Evolutionary conservation across 352 stramenopile genomes (phyloP), one percentile per base, ranked within the genome.

Genomic region (Pythium sp.): DNA sequence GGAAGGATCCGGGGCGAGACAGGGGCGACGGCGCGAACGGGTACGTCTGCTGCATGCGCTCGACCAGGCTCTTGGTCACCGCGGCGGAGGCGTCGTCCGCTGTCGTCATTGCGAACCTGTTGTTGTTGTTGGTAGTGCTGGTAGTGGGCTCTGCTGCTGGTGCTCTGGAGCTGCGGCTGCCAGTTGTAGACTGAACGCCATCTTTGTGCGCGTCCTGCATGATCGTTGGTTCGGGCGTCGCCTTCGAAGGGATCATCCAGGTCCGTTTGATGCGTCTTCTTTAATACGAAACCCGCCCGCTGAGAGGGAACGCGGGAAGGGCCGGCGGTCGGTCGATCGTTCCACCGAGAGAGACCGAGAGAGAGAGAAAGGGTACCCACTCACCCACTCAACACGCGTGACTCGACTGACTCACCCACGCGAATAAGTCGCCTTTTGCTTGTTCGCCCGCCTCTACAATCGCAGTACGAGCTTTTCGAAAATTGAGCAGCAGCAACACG

Each of bases 21-120:
- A 24, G 6, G 9, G 58, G 57, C 12, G 65, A 61, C 58, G 54
- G 41, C 28, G 51, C 58, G 49, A 71, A 71, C 28, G 51, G 65
- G 51, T 67, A 71, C 65, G 65, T 67, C 20, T 61, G 49, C 38
- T 67, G 65, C 58, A 71, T 71, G 51, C 58, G 65, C 38, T 65
- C 49, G 4, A 24, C 59, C 18, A 71, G 43, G 32, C 58, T 71
- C 28, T 54, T 64, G 30, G 57, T 57, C 46, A 41, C 22, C 5
- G 30, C n/a, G 8, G 64, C 7, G 5, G 61, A 60, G 8, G 49
- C 61, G 22, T 53, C 49, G 49, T 47, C 47, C 12, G 49, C 61
- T 12, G 63, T 58, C 9, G 47, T 28, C 22, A 12, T 46, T 28
- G 46, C 49, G 43, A 24, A 51, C 6, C 43, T 43, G 60, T 36